Percentiles rank a stretch among this genome's conserved stretches.
phyloP scores from a whole-genome alignment of 2,329 filamentous ascomycete species.

The Talaromyces piceae region DNA sequence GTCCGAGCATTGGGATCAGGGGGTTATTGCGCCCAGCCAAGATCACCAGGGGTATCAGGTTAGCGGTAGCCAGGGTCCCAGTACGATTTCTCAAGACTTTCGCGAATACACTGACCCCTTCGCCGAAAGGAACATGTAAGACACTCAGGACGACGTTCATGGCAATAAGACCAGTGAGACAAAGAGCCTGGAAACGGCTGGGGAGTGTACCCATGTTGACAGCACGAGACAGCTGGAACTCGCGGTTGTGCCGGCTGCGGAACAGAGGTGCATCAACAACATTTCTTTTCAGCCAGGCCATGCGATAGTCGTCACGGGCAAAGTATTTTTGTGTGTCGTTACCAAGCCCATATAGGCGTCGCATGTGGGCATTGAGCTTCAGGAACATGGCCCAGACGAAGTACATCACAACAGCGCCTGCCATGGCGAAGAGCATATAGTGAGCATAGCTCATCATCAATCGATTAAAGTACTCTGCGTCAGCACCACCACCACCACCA shows the following conservation, averaged over 20 bases:
- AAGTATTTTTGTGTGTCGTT: constrained; percentile 79
- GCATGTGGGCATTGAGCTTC: constrained; percentile 58
- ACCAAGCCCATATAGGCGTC: constrained; percentile 66
- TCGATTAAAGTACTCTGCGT: neutral
- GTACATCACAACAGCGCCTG: constrained; percentile 49
- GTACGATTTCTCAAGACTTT: constrained; percentile 45
- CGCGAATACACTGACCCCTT: constrained; percentile 25
- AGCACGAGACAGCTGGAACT: constrained; percentile 37
- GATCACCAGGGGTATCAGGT: constrained; percentile 79
- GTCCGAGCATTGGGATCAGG: constrained; percentile 66
- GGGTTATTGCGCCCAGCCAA: constrained; percentile 88
- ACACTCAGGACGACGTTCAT: constrained; percentile 47
- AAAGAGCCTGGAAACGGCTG: constrained; percentile 38
- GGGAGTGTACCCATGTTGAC: constrained; percentile 41
- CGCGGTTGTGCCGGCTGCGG: constrained; percentile 37
- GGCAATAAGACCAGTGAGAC: constrained; percentile 33
- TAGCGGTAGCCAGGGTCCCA: constrained; percentile 73
- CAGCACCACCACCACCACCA: neutral
- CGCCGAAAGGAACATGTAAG: constrained; percentile 35
- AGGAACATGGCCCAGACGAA: constrained; percentile 60
- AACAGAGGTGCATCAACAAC: constrained; percentile 47
- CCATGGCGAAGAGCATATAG: constrained; percentile 56
- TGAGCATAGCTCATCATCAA: constrained; percentile 29
- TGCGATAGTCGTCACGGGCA: constrained; percentile 49
- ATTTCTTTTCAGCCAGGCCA: constrained; percentile 61